These are phyloP conservation scores for Helenozyma baotianmanensis DNA, from an alignment of 805 yeast species.

Conservation along the genomic window DNA sequence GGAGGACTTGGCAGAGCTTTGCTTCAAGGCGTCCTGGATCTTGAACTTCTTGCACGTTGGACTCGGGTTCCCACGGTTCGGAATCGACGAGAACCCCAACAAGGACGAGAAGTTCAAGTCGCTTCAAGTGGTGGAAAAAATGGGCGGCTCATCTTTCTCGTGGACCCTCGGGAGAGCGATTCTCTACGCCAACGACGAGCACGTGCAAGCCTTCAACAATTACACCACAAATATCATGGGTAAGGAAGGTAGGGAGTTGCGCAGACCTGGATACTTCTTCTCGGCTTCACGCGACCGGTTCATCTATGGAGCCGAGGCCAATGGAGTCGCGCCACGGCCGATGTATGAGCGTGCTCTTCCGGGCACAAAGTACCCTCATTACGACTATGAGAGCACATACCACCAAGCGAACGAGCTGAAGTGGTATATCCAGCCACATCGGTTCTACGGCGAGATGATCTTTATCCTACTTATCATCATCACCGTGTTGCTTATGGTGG, in stretches of 20 bases:
- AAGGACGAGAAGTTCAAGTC: conserved; percentile 25
- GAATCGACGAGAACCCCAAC: conserved; percentile 30
- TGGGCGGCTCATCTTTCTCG: conserved; percentile 42
- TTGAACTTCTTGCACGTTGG: conserved; percentile 56
- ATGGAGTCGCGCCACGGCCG: conserved; percentile 41
- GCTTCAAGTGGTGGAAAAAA: conserved; percentile 40
- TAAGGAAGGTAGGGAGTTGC: conserved; percentile 10
- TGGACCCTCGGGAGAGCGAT: conserved; percentile 63
- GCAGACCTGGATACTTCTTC: conserved; percentile 45
- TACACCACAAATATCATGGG: conserved; percentile 14
- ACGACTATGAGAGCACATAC: conserved; percentile 27
- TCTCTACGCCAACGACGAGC: conserved; percentile 56
- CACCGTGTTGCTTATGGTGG: conserved; percentile 30
- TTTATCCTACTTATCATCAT: conserved; percentile 22
- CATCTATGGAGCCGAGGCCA: conserved; percentile 51
- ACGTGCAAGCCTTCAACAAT: conserved; percentile 38
- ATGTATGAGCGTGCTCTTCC: conserved; percentile 20
- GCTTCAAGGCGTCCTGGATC: conserved; percentile 62
- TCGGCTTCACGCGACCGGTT: conserved; percentile 45
- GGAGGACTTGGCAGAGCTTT: conserved; percentile 47
- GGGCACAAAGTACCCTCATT: conserved; percentile 18
- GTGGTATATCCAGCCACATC: conserved; percentile 42
- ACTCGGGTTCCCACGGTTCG: conserved; percentile 52
- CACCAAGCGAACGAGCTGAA: conserved; percentile 31
- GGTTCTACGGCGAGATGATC: conserved; percentile 35